A percentile compares a stretch with the other conserved stretches of the same genome.
phyloP scores from a whole-genome alignment of 352 stramenopile species.

The Phytophthora melonis region DNA sequence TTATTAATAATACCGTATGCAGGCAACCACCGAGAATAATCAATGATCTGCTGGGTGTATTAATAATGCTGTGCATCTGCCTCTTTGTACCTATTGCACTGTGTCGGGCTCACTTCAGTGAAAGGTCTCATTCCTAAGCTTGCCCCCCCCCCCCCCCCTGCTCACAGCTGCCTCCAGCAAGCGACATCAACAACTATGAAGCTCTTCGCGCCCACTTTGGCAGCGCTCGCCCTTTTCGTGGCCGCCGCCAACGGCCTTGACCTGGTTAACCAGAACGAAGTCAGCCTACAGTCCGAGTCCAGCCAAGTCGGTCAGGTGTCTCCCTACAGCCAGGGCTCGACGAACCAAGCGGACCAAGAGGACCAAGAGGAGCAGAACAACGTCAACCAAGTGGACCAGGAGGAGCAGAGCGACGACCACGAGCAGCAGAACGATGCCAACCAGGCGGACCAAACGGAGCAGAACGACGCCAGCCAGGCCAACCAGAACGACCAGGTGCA shows the following conservation, averaged over 20 bases:
- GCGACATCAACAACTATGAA: not conserved
- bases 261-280: conserved; percentile 13
- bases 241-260: not conserved
- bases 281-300: not conserved
- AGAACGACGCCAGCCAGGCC: not conserved
- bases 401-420: too few species aligned
- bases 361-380: too few species aligned
- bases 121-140: conserved; percentile 14
- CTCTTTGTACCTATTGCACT: not conserved
- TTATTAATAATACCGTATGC: not conserved
- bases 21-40: not conserved
- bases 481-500: not conserved
- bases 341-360: conserved; percentile 9
- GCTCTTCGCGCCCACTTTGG: conserved; percentile 2
- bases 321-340: not conserved
- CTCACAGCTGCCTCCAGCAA: not conserved
- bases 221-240: not conserved
- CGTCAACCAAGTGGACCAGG: not conserved
- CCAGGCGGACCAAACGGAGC: not conserved
- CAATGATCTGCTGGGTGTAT: not conserved
- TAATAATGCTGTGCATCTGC: not conserved
- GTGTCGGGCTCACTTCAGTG: not conserved
- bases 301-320: conserved; percentile 12
- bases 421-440: too few species aligned
- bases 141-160: not conserved